Conservation (phyloP, 2,329 filamentous ascomycete species). For the Lachnum nothofagi region DNA sequence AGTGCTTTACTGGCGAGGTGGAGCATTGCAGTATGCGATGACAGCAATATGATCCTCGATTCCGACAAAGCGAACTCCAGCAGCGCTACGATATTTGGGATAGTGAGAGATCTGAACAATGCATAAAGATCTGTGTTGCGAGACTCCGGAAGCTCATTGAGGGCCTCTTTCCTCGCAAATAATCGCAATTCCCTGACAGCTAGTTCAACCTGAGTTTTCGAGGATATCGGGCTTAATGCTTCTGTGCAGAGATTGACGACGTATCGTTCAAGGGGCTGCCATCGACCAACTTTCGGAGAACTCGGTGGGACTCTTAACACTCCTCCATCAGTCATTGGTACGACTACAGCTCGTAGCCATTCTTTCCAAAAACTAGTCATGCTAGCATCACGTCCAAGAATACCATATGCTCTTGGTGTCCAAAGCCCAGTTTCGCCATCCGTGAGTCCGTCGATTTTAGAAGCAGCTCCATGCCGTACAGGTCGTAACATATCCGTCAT, state of each 20-base stretch:
- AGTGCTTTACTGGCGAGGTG: constrained; percentile 89
- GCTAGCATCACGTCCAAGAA: constrained; percentile 77
- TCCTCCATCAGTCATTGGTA: constrained; percentile 88
- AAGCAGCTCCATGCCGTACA: constrained; percentile 86
- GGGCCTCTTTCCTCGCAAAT: constrained; percentile 87
- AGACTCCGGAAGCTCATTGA: constrained; percentile 88
- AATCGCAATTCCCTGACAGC: constrained; percentile 82
- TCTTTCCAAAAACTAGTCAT: constrained; percentile 97
- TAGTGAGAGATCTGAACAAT: constrained; percentile 80
- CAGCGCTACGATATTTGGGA: constrained; percentile 85
- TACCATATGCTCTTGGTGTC: constrained; percentile 89
- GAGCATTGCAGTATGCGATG: constrained; percentile 93
- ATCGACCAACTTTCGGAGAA: constrained; percentile 84
- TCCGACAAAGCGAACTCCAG: constrained; percentile 92
- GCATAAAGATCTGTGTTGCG: constrained; percentile 89
- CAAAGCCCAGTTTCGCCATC: constrained; percentile 93
- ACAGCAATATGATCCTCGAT: constrained; percentile 91
- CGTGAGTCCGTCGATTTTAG: constrained; percentile 94
- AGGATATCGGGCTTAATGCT: constrained; percentile 84
- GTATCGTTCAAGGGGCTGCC: constrained; percentile 94
- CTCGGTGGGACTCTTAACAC: constrained; percentile 78
- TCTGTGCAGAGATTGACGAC: constrained; percentile 96
- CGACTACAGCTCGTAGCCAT: constrained; percentile 88
- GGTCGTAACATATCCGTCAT: constrained; percentile 96
- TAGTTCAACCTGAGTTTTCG: constrained; percentile 92